Conservation (phyloP, 176 grass and related monocot species). For the Lolium multiflorum region DNA sequence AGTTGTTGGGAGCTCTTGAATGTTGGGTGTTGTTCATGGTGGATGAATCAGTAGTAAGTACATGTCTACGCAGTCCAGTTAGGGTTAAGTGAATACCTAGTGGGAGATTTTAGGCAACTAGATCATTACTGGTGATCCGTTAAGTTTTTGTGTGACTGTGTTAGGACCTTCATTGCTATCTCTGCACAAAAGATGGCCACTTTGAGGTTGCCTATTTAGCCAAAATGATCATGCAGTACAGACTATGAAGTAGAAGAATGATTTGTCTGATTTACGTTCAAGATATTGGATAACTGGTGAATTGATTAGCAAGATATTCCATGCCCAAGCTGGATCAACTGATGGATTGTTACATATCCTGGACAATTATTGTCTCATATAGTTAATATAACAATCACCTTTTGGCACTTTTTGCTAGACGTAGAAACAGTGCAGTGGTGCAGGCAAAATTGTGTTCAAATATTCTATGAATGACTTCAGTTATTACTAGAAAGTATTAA, state of each 20-base stretch:
- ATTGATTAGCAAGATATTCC: neutral
- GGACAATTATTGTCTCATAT: neutral
- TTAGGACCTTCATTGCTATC: neutral
- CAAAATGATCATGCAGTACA: conserved; percentile 9
- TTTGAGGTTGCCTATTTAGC: neutral
- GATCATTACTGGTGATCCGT: neutral
- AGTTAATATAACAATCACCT: neutral
- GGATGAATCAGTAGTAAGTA: neutral
- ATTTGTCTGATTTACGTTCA: neutral
- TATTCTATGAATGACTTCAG: neutral
- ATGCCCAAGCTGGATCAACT: neutral
- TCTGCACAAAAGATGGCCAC: neutral
- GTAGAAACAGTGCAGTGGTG: neutral
- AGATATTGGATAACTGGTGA: conserved; percentile 8
- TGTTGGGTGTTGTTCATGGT: neutral
- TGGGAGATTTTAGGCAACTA: neutral
- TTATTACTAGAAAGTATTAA: neutral
- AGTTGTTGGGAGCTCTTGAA: conserved; percentile 32
- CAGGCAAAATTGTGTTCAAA: neutral
- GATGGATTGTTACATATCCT: conserved; percentile 11
- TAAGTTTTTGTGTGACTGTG: neutral
- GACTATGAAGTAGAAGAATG: conserved; percentile 16
- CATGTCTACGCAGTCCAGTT: neutral
- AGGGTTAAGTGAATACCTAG: conserved; percentile 9
- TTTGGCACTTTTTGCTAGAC: conserved; percentile 22